phyloP scores from a whole-genome alignment of 78 protist species.

The Neovahlkampfia damariscottae region DNA sequence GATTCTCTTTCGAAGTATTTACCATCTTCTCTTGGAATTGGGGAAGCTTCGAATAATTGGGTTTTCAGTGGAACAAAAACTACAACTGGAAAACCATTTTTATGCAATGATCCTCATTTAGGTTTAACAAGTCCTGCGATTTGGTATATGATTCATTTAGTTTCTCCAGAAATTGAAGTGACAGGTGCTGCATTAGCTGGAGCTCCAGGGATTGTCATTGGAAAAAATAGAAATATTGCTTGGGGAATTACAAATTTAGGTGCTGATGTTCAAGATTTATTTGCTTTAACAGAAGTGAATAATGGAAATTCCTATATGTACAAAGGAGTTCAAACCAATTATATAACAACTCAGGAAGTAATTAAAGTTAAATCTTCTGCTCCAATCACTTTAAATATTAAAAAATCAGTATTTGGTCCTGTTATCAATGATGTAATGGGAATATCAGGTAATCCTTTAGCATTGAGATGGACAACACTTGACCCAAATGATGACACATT shows the following conservation, averaged over 20 bases:
- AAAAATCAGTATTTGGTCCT: not conserved
- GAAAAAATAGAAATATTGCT: not conserved
- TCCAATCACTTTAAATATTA: not conserved
- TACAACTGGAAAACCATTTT: not conserved
- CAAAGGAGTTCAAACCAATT: not conserved
- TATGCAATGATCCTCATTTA: not conserved
- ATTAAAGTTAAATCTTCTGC: not conserved
- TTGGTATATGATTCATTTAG: not conserved
- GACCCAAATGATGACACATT: not conserved
- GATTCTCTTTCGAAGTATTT: not conserved
- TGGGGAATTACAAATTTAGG: not conserved
- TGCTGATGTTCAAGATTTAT: not conserved
- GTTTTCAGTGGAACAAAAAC: not conserved
- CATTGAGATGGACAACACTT: not conserved
- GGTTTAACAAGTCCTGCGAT: not conserved
- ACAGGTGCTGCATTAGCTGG: not conserved
- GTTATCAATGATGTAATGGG: not conserved
- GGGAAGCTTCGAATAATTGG: not conserved
- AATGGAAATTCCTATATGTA: not conserved
- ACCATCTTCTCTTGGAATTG: not conserved
- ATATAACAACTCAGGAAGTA: not conserved
- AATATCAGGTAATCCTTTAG: not conserved
- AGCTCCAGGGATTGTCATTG: not conserved
- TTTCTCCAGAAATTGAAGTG: not conserved
- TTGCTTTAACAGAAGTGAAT: not conserved